Evolutionary conservation across 805 yeast species (phyloP), one percentile per base, ranked within the genome.

Genomic region (Cyberlindnera sargentensis): DNA sequence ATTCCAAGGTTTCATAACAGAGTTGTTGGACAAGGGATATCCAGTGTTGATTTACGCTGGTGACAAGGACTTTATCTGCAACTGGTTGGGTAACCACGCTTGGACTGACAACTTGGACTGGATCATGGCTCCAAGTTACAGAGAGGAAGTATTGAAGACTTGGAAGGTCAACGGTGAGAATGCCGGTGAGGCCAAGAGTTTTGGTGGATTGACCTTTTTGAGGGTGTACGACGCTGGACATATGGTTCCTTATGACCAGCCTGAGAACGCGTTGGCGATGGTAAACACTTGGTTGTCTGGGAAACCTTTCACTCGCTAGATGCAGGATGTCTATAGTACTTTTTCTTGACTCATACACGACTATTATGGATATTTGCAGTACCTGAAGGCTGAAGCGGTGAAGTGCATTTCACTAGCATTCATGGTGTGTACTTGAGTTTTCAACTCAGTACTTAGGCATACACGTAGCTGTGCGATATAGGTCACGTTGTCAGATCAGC

Each of bases 31-130:
- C 56, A 63, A 72, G 45, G 82, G 76, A 26, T 58, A 87, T 38
- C 95, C 96, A 20, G 90, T 88, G 4, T 73, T 89, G 57, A 76
- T 87, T 48, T 89, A 88, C 55, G 96, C 96, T n/a, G 96, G 96
- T 58, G 95, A 88, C 63, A 85, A 88, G 65, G 96, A 88, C 64
- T 88, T 75, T 64, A 87, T 88, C 58, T 88, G 96, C 67, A 88
- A 88, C 69, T 88, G 96, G 93, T 71, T 88, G 51, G 96, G 96
- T 52, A 85, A 87, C 66, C 78, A 76, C 52, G 93, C 85, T 10
- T 87, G 95, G 93, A 67, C 89, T 11, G 73, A 83, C 58, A 71
- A 64, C 49, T 68, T 86, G 49, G 75, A 71, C 48, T 86, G 93
- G 91, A 63, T 73, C 32, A 76, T 80, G 34, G 66, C 70, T 30